Conservation (phyloP, 331 rosid species). For the Acacia concinna region DNA sequence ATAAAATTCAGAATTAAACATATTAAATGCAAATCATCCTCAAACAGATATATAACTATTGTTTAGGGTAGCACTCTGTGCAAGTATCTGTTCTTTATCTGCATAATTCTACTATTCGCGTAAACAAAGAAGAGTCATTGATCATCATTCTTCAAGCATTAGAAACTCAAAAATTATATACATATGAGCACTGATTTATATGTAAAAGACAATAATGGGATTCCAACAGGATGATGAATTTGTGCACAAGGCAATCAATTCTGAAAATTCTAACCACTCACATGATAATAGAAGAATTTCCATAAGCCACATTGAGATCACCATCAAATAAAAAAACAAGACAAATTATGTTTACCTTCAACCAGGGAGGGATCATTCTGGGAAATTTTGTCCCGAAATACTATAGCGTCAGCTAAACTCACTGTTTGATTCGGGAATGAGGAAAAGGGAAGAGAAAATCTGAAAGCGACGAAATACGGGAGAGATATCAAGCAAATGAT, state of each 20-base stretch:
- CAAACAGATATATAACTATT: neutral
- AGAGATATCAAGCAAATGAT: constrained; percentile 37
- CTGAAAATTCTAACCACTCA: neutral
- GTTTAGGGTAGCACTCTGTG: neutral
- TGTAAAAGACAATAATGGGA: neutral
- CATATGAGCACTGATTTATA: neutral
- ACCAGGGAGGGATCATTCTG: constrained; percentile 11
- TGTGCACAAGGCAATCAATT: neutral
- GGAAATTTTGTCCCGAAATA: constrained; percentile 8
- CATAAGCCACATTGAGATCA: neutral
- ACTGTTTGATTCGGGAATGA: constrained; percentile 32
- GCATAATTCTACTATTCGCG: neutral
- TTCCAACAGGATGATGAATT: neutral
- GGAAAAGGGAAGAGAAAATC: constrained; percentile 32
- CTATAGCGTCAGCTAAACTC: constrained; percentile 38
- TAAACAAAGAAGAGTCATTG: neutral
- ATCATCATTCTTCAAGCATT: neutral
- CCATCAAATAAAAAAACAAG: no score
- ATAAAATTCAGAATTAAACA: neutral
- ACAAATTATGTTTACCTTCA: constrained; percentile 5
- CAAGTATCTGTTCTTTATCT: neutral
- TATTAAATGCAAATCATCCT: neutral
- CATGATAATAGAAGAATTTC: no score
- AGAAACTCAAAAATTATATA: neutral
- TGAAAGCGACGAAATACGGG: constrained; percentile 36